phyloP scores from a whole-genome alignment of 2,329 filamentous ascomycete genomes.

The Aspergillus sp. region DNA sequence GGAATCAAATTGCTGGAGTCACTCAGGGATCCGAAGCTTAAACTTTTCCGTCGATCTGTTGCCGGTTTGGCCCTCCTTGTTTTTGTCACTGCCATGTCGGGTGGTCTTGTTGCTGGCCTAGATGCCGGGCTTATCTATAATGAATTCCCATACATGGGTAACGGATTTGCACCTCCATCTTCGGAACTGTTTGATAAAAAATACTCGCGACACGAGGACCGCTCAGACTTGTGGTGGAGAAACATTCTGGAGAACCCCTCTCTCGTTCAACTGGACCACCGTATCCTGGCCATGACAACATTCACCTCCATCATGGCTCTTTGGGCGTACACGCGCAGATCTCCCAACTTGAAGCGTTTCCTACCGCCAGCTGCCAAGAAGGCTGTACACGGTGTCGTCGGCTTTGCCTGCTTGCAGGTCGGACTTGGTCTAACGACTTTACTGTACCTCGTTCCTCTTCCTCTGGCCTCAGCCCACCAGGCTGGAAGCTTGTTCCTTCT shows the following conservation, averaged over 20 bases:
- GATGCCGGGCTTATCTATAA: constrained; percentile 98
- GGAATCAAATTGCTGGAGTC: constrained; percentile 61
- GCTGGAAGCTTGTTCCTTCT: constrained; percentile 83
- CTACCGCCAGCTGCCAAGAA: constrained; percentile 60
- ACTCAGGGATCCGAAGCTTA: constrained; percentile 67
- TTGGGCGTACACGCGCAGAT: constrained; percentile 75
- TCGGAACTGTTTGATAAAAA: constrained; percentile 81
- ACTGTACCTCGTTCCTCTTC: constrained; percentile 88
- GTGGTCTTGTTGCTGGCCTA: constrained; percentile 87
- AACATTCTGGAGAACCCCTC: constrained; percentile 98
- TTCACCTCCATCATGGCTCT: constrained; percentile 78
- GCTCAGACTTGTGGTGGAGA: constrained; percentile 88
- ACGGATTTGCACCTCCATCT: constrained; percentile 75
- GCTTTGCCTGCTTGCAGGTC: constrained; percentile 79
- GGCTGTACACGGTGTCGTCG: constrained; percentile 76
- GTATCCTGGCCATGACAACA: constrained; percentile 85
- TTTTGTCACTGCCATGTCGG: constrained; percentile 90
- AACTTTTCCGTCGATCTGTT: constrained; percentile 70
- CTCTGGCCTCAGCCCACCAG: constrained; percentile 87
- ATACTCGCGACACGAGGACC: constrained; percentile 77
- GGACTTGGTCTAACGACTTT: constrained; percentile 85
- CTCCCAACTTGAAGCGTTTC: constrained; percentile 59
- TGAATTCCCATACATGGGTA: constrained; percentile 94
- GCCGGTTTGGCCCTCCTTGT: constrained; percentile 71
- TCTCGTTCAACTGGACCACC: constrained; percentile 92